Evolutionary conservation across 208 protist species (phyloP), one percentile per base, ranked within the genome.

Genomic region (Trichomonas tenax): DNA sequence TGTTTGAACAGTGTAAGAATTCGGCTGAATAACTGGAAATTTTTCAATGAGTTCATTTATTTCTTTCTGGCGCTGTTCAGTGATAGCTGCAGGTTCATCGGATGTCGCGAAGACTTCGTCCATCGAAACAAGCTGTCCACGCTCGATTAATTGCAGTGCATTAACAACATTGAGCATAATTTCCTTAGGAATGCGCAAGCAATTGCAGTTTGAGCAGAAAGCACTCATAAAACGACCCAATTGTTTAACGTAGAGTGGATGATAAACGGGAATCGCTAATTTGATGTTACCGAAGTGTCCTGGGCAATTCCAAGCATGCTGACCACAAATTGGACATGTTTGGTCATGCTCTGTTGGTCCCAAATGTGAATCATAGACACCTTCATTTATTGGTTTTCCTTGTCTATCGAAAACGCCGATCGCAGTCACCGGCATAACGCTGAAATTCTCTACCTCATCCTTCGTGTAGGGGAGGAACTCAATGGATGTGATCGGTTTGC

Each of bases 201-300:
- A 46, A 96, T 98, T 96, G 97, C 98, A 99, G 51, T 97, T 89
- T 31, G 97, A 95, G 97, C 98, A 99, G 48, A 96, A 97, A 86
- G 34, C 82, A 15, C 97, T 82, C n/a, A 99, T 90, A 0, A 99
- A 45, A 95, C 97, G 96, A 40, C 97, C 82, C 2, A 99, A 26
- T 17, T 96, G 81, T 36, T 86, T 51, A 95, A 98, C 98, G 6
- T 98, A 84, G 14, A 98, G 72, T 34, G 98, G 98, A 95, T 99
- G 97, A 96, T 98, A 99, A 63, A 98, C 95, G 40, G 98, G 98
- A 0, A 98, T 88, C 40, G 97, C 36, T 11, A 99, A 97, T 46
- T 98, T 97, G 72, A 99, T 98, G 97, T 99, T 98, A 34, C 98
- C 98, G 34, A 98, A 96, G 96, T 99, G 98, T 21, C 98, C 98